Evolutionary conservation across 2,329 filamentous ascomycete genomes (phyloP), one percentile per base, ranked within the genome.

Genomic region (Allantophomopsis lycopodina): DNA sequence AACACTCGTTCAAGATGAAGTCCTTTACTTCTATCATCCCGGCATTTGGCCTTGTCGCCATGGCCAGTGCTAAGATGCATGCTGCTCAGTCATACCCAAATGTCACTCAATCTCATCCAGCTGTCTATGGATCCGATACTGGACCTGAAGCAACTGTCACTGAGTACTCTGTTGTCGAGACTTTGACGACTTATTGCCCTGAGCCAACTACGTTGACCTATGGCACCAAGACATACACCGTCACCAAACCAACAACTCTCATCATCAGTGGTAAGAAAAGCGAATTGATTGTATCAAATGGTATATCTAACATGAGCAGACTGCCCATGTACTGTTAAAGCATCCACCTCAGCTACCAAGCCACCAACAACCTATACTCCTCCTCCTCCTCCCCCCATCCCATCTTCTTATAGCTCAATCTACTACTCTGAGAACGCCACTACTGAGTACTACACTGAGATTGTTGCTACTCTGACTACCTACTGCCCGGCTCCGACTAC

Each of bases 401-500:
- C 18, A 20, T 4, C 23, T 28, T 28, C 23, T 28, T 12, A 28
- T 12, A 10, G 23, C 8, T 28, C 23, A 3, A 12, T 8, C 20
- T 23, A 35, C 16, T 31, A 23, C n/a, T n/a, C 15, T 10, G 13
- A 40, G 32, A 40, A 18, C n/a, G 17, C 20, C 32, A 17, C 32
- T 34, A 34, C 32, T 17, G 16, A 14, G 7, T 15, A 14, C 32
- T 14, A 15, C 7, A 15, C n/a, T 34, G 32, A 34, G 11, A 10
- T 17, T 14, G 32, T 17, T 13, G n/a, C n/a, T 13, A 34, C 23
- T 12, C 10, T 28, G 23, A 28, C 32, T 10, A 34, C 32, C 32
- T 34, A 34, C 32, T 34, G 32, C 62, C 64, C 68, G 2, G 49
- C 52, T 43, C 51, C 67, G 18, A 85, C 81, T 51, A 60, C 66